These are phyloP conservation scores for Saussurea involucrata DNA, from an alignment of 129 eudicot species.

Conservation along the genomic window DNA sequence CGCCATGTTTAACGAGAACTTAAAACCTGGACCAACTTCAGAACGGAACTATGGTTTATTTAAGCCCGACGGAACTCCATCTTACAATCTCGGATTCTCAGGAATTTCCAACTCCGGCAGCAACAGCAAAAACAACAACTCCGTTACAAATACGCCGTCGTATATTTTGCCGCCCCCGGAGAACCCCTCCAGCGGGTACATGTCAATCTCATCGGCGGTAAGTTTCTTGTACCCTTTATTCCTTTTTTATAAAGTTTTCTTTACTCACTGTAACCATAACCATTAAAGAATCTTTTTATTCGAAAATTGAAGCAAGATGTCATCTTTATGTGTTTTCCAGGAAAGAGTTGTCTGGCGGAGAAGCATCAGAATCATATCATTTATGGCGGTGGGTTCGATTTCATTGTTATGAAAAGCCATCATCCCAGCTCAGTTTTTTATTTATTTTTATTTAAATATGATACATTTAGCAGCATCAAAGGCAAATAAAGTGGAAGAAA, in stretches of 20 bases:
- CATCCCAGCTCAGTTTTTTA: not conserved
- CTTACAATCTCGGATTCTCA: conserved; percentile 52
- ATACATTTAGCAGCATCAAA: not conserved
- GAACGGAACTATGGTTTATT: conserved; percentile 88
- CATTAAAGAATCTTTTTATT: not conserved
- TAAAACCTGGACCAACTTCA: conserved; percentile 83
- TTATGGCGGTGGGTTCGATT: conserved; percentile 9
- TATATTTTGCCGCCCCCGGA: conserved; percentile 18
- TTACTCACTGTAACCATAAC: not conserved
- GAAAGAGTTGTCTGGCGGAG: not conserved
- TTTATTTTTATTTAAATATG: not conserved
- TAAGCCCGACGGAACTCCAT: conserved; percentile 82
- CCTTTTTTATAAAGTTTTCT: conserved; percentile 13
- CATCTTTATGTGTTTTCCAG: conserved; percentile 12
- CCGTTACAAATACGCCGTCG: conserved; percentile 9
- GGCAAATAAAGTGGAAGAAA: not conserved
- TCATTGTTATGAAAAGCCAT: not conserved
- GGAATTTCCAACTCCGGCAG: conserved; percentile 17
- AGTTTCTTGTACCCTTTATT: conserved; percentile 26
- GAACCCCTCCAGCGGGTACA: conserved; percentile 25
- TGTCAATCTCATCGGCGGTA: conserved; percentile 27
- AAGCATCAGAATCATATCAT: conserved; percentile 9
- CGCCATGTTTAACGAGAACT: conserved; percentile 83
- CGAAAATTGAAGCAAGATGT: not conserved
- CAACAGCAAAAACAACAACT: not conserved